These are phyloP conservation scores for Tubosaeta sp. DNA, from an alignment of 768 basidiomycete genomes.

Conservation along the genomic window DNA sequence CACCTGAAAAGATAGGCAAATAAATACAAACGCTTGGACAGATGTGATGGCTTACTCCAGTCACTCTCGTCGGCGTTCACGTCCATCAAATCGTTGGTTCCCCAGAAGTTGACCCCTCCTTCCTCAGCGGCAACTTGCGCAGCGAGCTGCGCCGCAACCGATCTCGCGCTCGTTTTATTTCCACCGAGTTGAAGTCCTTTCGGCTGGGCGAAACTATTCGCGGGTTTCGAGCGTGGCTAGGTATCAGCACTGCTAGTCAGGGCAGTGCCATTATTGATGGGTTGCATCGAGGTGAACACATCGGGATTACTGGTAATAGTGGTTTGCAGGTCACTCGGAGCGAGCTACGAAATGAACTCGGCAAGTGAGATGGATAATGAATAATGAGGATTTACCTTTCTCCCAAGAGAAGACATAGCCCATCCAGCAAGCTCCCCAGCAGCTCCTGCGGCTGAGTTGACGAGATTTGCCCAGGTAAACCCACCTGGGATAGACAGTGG, in stretches of 20 bases:
- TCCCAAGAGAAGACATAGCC: slow-evolving; percentile 89
- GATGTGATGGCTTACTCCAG: slow-evolving; percentile 65
- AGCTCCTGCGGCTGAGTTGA: slow-evolving; percentile 85
- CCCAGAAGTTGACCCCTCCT: slow-evolving; percentile 57
- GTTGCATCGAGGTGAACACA: slow-evolving; percentile 42
- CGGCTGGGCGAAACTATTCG: slow-evolving; percentile 31
- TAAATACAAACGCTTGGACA: background rate
- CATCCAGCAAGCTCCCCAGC: slow-evolving; percentile 91
- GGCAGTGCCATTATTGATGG: slow-evolving; percentile 3
- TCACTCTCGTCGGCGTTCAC: slow-evolving; percentile 91
- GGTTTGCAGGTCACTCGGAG: slow-evolving; percentile 67
- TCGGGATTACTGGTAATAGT: slow-evolving; percentile 47
- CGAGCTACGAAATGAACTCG: slow-evolving; percentile 43
- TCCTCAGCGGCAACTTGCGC: slow-evolving; percentile 48
- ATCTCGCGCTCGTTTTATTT: slow-evolving; percentile 40
- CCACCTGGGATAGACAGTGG: slow-evolving; percentile 28
- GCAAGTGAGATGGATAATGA: background rate
- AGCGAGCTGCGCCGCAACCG: slow-evolving; percentile 51
- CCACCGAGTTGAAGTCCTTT: slow-evolving; percentile 72
- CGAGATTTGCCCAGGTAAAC: slow-evolving; percentile 41
- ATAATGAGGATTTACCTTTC: slow-evolving; percentile 48
- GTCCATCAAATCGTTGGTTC: slow-evolving; percentile 81
- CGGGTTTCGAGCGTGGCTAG: slow-evolving; percentile 3
- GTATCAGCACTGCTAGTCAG: background rate
- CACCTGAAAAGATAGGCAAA: slow-evolving; percentile 42